Base-by-base conservation (phyloP, 2,329 filamentous ascomycete genomes). In the Penicillium sp. region DNA sequence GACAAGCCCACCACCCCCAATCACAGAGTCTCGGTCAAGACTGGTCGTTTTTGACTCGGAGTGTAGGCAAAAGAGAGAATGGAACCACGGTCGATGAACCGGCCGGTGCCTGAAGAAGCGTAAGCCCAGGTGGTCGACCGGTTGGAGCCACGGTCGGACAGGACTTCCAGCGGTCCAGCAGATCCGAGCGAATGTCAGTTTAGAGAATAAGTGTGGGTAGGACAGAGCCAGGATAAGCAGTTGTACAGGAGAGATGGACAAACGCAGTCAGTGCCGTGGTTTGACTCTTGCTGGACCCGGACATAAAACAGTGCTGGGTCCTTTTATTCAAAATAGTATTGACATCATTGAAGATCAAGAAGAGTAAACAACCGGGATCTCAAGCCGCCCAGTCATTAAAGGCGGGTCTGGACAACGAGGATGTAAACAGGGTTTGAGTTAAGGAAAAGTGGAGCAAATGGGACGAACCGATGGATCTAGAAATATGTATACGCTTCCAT, bases 121-220 rank as follows among this genome's bases (percentile, higher is more conserved):
- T 29, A 51, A 32, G 52, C 35, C 49, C 50, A 42, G 41, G 40
- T 46, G 35, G 50, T 54, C 46, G 47, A 47, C 49, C 32, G 29
- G 42, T 40, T 44, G 41, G 51, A 58, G 54, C 57, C 57, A 58
- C 52, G 55, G 56, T 59, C 55, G 57, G 57, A 59, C 57, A 59
- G 49, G 40, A 57, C 35, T 58, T 57, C 55, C 56, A 47, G 47
- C 56, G 54, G 57, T 55, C 57, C 56, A 59, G 52, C 42, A 59
- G 56, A 56, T 58, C 57, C 57, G 57, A 40, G 41, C 56, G 48
- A 58, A 58, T 59, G 14, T 37, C 32, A n/a, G n/a, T n/a, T n/a
- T n/a, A n/a, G n/a, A n/a, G n/a, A n/a, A n/a, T n/a, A n/a, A n/a
- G n/a, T 10, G 24, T 31, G 29, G 16, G 45, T 48, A 45, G 44